Conservation (phyloP, 2,329 filamentous ascomycete genomes). For the Pseudogymnoascus sp. region DNA sequence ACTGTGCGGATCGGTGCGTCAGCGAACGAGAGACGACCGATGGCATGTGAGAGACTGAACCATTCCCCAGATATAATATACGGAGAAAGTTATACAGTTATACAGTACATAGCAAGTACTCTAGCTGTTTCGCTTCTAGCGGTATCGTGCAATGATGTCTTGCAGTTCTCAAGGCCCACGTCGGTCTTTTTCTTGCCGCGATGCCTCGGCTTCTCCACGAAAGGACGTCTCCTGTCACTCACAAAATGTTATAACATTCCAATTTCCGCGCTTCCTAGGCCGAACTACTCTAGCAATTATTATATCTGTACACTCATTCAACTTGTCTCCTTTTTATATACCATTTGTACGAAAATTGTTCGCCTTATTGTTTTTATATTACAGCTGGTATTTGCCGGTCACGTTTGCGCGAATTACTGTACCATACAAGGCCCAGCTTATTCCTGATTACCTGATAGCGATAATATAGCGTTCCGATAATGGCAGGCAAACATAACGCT, state of each 20-base stretch:
- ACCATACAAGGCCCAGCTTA: neutral
- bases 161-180: neutral
- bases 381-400: neutral
- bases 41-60: slow-evolving; percentile 1
- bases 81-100: neutral
- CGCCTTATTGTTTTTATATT: neutral
- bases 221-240: slow-evolving; percentile 1
- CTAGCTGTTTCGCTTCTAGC: neutral
- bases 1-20: neutral
- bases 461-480: slow-evolving; percentile 4
- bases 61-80: slow-evolving; percentile 2
- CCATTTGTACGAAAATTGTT: slow-evolving; percentile 7
- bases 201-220: slow-evolving; percentile 7
- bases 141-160: neutral
- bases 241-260: slow-evolving; percentile 3
- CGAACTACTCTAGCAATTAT: neutral
- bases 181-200: neutral
- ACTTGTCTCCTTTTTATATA: slow-evolving; percentile 2
- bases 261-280: neutral
- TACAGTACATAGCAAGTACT: neutral
- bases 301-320: neutral
- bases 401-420: slow-evolving; percentile 7
- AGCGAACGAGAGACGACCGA: neutral
- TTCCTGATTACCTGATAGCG: slow-evolving; percentile 6
- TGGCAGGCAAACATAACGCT: neutral